Conservation (phyloP, 176 grass and related monocot genomes). For the Bromus sterilis region DNA sequence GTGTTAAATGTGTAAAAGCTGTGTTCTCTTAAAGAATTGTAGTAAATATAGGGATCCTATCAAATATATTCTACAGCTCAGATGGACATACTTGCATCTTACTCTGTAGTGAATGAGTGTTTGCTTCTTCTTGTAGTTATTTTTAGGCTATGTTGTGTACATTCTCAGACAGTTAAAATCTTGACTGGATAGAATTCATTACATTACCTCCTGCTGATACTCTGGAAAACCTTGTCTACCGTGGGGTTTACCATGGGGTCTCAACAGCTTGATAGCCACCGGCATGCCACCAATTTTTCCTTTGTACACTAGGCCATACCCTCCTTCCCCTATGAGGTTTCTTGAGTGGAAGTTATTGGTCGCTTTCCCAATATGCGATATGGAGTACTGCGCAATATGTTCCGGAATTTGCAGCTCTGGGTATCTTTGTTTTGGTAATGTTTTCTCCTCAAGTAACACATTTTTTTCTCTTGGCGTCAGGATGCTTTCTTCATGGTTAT, state of each 20-base stretch:
- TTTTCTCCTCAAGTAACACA: conserved; percentile 1
- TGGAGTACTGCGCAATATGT: conserved; percentile 13
- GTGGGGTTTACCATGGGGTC: conserved; percentile 7
- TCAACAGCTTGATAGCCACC: conserved; percentile 56
- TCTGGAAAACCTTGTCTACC: conserved; percentile 27
- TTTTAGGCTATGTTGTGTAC: not conserved
- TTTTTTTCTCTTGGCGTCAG: conserved; percentile 12
- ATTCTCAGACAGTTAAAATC: not conserved
- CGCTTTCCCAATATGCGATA: not conserved
- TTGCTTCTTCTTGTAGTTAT: not conserved
- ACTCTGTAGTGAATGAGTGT: not conserved
- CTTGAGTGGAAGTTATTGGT: conserved; percentile 32
- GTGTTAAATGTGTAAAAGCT: not conserved
- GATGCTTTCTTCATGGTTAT: not conserved
- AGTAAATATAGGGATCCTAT: not conserved
- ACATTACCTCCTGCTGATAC: conserved; percentile 48
- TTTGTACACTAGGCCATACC: conserved; percentile 44
- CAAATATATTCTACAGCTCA: not conserved
- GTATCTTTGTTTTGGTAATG: conserved; percentile 10
- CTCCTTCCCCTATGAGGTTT: conserved; percentile 46
- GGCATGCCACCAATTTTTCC: conserved; percentile 5
- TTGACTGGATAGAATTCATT: not conserved
- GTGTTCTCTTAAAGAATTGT: not conserved
- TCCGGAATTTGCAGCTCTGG: conserved; percentile 23
- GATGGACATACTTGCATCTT: not conserved